Conservation (phyloP, 768 basidiomycete genomes). For the Cytidiella melzeri region DNA sequence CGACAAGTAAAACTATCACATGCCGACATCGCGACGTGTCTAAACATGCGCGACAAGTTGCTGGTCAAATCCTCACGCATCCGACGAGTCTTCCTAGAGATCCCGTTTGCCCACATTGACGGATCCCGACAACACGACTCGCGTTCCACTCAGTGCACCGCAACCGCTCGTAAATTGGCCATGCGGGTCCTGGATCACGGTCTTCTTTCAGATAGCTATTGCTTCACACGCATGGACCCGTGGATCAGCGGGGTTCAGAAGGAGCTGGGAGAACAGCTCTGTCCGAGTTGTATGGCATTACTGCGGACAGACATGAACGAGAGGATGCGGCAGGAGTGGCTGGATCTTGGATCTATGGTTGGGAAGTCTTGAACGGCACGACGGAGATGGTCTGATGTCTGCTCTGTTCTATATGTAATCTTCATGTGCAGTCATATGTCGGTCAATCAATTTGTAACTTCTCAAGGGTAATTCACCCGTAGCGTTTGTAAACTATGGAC, state of each 20-base stretch:
- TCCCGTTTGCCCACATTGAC: neutral
- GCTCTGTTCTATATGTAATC: no score
- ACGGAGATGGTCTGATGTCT: no score
- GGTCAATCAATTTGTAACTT: no score
- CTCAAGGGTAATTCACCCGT: no score
- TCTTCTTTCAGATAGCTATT: neutral
- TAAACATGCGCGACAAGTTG: neutral
- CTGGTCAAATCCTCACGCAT: neutral
- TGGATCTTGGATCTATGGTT: no score
- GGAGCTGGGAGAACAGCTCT: neutral
- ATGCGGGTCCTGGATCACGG: neutral
- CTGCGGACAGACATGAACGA: neutral
- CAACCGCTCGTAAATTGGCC: neutral
- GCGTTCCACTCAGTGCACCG: neutral
- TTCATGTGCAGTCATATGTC: no score
- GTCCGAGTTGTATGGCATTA: neutral
- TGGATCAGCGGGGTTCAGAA: neutral
- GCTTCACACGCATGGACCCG: neutral
- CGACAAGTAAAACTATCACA: neutral
- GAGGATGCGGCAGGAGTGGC: neutral
- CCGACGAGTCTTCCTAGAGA: neutral
- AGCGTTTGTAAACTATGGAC: no score
- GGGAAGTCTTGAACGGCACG: no score
- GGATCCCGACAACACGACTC: neutral
- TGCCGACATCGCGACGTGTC: neutral